Percentiles rank a stretch among this genome's conserved stretches.
Evolutionary conservation across 352 stramenopile species (phyloP).

Genomic region (Phytophthora constricta): DNA sequence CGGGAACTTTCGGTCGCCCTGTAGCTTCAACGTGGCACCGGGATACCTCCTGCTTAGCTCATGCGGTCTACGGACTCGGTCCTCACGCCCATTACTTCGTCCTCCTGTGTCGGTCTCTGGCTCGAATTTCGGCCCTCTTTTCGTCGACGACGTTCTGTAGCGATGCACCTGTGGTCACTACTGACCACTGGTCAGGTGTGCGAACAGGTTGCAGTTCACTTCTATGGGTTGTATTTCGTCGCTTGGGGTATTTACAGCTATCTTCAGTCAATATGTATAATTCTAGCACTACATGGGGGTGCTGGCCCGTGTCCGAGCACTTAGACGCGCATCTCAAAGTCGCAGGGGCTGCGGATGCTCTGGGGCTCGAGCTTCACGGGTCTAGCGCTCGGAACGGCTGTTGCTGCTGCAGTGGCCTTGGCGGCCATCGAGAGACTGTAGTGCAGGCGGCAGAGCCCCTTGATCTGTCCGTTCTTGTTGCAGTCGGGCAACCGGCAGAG

Average conservation of each 20-base stretch:
- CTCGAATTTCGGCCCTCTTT: too few species aligned
- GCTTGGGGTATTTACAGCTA: constrained; percentile 39
- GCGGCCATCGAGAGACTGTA: constrained; percentile 52
- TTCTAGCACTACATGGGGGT: constrained; percentile 32
- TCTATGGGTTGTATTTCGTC: constrained; percentile 1
- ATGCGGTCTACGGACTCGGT: too few species aligned
- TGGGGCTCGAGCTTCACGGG: constrained; percentile 25
- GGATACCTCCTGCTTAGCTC: too few species aligned
- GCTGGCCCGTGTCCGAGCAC: not conserved
- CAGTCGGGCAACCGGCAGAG: constrained; percentile 76
- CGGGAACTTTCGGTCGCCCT: too few species aligned
- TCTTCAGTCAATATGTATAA: constrained; percentile 20
- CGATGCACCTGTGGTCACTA: too few species aligned
- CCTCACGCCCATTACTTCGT: too few species aligned
- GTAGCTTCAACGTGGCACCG: too few species aligned
- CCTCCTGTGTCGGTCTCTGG: too few species aligned
- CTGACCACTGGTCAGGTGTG: too few species aligned
- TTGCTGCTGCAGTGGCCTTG: constrained; percentile 1
- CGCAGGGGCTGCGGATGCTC: constrained; percentile 22
- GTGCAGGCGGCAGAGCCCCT: constrained; percentile 77
- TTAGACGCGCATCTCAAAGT: constrained; percentile 39
- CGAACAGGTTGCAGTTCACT: not conserved
- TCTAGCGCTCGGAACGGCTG: not conserved
- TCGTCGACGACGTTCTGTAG: too few species aligned
- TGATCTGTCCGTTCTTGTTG: constrained; percentile 85